phyloP scores from a whole-genome alignment of 345 rosid genomes.

The Moricandia moricandioides region DNA sequence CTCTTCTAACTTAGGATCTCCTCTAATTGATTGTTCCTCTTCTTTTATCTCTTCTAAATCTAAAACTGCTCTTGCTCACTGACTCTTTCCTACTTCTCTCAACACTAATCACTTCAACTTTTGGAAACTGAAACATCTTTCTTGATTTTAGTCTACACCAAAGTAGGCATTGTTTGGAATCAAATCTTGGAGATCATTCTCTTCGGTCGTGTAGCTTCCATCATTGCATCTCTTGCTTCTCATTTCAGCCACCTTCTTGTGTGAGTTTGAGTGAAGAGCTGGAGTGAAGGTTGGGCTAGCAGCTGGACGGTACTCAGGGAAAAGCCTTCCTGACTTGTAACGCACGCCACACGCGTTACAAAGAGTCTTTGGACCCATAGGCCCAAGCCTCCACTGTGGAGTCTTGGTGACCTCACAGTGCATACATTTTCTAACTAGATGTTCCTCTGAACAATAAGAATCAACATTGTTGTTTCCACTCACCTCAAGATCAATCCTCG shows the following conservation, averaged over 20 bases:
- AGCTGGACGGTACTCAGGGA: slow-evolving; percentile 96
- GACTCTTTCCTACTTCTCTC: slow-evolving; percentile 34
- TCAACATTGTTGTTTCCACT: slow-evolving; percentile 37
- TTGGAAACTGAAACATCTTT: slow-evolving; percentile 1
- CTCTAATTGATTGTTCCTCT: slow-evolving; percentile 22
- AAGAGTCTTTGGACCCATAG: slow-evolving; percentile 74
- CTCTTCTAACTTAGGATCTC: slow-evolving; percentile 15
- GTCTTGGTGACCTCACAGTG: slow-evolving; percentile 95
- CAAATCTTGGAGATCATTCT: slow-evolving; percentile 25
- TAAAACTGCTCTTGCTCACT: slow-evolving; percentile 27
- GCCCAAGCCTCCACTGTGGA: slow-evolving; percentile 98
- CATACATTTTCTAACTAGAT: slow-evolving; percentile 77
- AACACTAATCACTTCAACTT: slow-evolving; percentile 22
- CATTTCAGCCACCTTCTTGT: slow-evolving; percentile 92
- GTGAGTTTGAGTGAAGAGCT: slow-evolving; percentile 92
- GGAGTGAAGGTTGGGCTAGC: slow-evolving; percentile 90
- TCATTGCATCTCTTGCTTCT: slow-evolving; percentile 53
- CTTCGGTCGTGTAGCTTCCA: slow-evolving; percentile 3
- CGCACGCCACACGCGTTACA: slow-evolving; percentile 62
- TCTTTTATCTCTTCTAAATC: slow-evolving; percentile 35
- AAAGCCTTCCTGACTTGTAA: slow-evolving; percentile 89
- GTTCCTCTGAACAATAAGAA: slow-evolving; percentile 35
- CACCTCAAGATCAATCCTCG: slow-evolving; percentile 39
- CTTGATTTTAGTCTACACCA: slow-evolving; percentile 22
- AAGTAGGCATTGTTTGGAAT: slow-evolving; percentile 32